phyloP scores from a whole-genome alignment of 129 eudicot species.

The Tanacetum coccineum region DNA sequence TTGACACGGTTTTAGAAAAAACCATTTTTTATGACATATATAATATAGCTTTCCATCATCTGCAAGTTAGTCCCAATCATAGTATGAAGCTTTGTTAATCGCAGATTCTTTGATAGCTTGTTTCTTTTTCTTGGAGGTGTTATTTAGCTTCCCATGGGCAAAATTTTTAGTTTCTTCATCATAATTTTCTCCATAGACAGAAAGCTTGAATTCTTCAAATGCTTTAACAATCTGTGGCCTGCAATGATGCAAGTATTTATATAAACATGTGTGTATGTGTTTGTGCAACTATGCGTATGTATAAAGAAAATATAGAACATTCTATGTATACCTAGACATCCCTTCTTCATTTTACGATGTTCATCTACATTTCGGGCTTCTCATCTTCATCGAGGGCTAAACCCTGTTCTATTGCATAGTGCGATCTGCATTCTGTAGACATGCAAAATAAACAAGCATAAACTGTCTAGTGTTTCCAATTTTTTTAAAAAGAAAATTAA shows the following conservation, averaged over 20 bases:
- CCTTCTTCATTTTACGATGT: conserved; percentile 88
- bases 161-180: conserved; percentile 42
- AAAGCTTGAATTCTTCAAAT: conserved; percentile 84
- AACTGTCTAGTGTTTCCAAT: too few species aligned
- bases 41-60: too few species aligned
- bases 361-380: conserved; percentile 87
- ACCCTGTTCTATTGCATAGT: conserved; percentile 90
- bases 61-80: too few species aligned
- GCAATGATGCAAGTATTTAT: conserved; percentile 16
- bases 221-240: conserved; percentile 87
- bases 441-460: neutral
- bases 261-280: neutral
- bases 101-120: conserved; percentile 54
- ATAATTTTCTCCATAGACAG: conserved; percentile 70
- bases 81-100: too few species aligned
- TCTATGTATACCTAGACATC: conserved; percentile 62
- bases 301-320: too few species aligned
- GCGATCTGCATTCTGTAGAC: conserved; percentile 81
- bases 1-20: too few species aligned
- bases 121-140: conserved; percentile 62
- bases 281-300: too few species aligned
- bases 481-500: too few species aligned
- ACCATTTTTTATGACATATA: too few species aligned
- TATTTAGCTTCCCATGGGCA: conserved; percentile 36
- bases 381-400: conserved; percentile 95